A percentile compares a stretch with the other conserved stretches of the same genome.
These are phyloP conservation scores for Blastocystis sp. DNA, from an alignment of 352 stramenopile species.

Conservation along the genomic window DNA sequence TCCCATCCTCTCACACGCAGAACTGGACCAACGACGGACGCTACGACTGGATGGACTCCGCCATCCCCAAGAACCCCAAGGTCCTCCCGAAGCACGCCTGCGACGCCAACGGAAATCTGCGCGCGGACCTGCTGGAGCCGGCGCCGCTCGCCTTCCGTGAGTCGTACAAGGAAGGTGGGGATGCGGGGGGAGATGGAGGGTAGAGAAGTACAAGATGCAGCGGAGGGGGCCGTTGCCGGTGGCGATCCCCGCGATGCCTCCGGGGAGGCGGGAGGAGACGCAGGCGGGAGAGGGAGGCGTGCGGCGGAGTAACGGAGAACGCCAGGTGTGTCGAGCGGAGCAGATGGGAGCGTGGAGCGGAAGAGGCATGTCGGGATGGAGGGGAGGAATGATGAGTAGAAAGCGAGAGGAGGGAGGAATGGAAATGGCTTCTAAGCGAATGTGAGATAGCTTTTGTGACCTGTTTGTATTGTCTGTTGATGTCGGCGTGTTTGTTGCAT, in stretches of 20 bases:
- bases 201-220: too few relatives aligned
- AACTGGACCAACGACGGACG: conserved; percentile 21
- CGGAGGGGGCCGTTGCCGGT: too few relatives aligned
- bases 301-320: not conserved
- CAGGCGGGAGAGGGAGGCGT: too few relatives aligned
- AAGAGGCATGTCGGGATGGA: not conserved
- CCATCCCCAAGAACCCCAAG: conserved; percentile 7
- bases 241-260: too few relatives aligned
- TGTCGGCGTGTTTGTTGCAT: not conserved
- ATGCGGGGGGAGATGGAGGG: too few relatives aligned
- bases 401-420: not conserved
- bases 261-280: too few relatives aligned
- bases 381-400: not conserved
- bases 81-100: not conserved
- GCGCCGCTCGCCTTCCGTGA: not conserved
- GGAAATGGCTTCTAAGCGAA: not conserved
- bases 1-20: not conserved
- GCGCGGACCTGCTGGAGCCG: not conserved
- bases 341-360: not conserved
- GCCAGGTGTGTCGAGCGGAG: not conserved
- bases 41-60: conserved; percentile 49
- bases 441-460: not conserved
- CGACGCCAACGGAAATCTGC: not conserved
- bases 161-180: conserved; percentile 27
- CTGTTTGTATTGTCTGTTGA: not conserved